Evolutionary conservation across 345 rosid genomes (phyloP).

Genomic region (Brassica nigra): DNA sequence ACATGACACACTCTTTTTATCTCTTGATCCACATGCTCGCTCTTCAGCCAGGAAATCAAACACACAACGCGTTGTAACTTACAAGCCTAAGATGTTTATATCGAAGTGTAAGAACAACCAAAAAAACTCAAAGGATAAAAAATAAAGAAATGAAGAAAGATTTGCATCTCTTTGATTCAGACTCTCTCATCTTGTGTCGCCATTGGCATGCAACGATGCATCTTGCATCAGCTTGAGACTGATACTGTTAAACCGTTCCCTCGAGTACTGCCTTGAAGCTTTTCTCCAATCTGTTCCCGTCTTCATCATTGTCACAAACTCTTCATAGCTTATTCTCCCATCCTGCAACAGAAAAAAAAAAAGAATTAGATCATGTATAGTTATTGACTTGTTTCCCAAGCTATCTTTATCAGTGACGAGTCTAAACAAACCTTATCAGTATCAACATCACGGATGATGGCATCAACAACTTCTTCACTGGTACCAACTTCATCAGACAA

Average conservation of each 20-base stretch:
- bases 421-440: background rate
- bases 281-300: constrained; percentile 1
- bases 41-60: background rate
- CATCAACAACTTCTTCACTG: background rate
- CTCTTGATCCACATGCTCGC: background rate
- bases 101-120: background rate
- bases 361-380: background rate
- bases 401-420: background rate
- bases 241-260: background rate
- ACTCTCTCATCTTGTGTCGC: background rate
- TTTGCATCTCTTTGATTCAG: background rate
- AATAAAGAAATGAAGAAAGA: background rate
- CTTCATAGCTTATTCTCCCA: constrained; percentile 1
- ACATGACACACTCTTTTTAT: background rate
- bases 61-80: background rate
- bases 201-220: background rate
- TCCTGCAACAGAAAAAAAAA: background rate
- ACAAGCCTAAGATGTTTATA: background rate
- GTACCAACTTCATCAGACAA: constrained; percentile 4
- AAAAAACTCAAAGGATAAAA: background rate
- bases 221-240: background rate
- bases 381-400: background rate
- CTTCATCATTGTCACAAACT: background rate
- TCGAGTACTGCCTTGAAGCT: background rate
- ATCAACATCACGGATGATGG: background rate